A percentile compares a stretch with the other conserved stretches of the same genome.
Conservation (phyloP, 2,329 filamentous ascomycete genomes). For the Fusarium palustre region DNA sequence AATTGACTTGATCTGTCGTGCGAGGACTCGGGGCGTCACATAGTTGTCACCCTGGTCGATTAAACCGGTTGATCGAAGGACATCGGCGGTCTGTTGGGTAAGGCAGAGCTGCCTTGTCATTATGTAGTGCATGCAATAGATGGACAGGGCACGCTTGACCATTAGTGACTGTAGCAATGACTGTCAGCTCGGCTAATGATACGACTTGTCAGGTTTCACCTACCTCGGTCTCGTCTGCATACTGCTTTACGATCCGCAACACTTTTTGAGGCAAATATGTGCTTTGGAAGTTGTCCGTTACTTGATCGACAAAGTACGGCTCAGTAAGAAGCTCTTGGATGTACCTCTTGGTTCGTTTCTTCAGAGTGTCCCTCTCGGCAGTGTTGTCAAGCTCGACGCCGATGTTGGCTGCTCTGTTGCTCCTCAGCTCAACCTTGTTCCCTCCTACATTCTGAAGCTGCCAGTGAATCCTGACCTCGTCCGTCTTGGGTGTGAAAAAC, state of each 20-base stretch:
- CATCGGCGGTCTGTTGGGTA: conserved; percentile 57
- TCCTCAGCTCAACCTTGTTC: conserved; percentile 56
- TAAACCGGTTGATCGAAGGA: conserved; percentile 56
- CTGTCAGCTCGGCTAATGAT: conserved; percentile 27
- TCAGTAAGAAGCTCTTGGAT: conserved; percentile 62
- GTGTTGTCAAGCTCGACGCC: conserved; percentile 60
- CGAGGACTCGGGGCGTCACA: conserved; percentile 66
- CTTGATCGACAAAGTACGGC: conserved; percentile 60
- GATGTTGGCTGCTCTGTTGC: conserved; percentile 61
- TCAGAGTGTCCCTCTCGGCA: conserved; percentile 59
- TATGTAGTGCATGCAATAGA: conserved; percentile 69
- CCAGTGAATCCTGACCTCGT: conserved; percentile 64
- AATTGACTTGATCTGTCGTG: conserved; percentile 68
- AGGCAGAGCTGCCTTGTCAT: conserved; percentile 67
- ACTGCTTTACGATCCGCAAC: conserved; percentile 61
- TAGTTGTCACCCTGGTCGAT: conserved; percentile 58
- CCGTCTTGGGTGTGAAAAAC: conserved; percentile 63
- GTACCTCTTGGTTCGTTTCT: conserved; percentile 61
- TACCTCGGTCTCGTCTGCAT: conserved; percentile 59
- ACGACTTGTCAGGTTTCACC: conserved; percentile 39
- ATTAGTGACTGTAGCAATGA: conserved; percentile 55
- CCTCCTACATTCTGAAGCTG: conserved; percentile 55
- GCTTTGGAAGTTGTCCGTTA: conserved; percentile 60
- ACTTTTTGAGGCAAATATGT: conserved; percentile 61
- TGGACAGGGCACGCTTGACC: conserved; percentile 64